Evolutionary conservation across 106 monocot genomes (phyloP), one percentile per base, ranked within the genome.

Genomic region (Dendrobium officinale): DNA sequence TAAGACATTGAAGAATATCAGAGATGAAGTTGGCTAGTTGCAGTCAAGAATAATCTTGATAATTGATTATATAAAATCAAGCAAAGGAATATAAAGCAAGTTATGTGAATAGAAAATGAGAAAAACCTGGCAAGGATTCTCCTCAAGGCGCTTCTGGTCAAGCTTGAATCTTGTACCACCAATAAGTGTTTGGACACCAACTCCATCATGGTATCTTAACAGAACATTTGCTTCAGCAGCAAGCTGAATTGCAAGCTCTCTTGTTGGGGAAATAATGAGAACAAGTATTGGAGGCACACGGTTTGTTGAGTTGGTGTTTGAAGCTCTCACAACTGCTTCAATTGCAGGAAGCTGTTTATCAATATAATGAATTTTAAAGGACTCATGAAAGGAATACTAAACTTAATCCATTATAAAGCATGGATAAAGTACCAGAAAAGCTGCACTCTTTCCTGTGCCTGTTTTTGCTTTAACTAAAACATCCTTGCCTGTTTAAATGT

Each of bases 101-200:
- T 47, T 8, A 77, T 7, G 42, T 64, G 13, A n/a, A 56, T 9
- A 61, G 6, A 54, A 33, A 64, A 54, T 24, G 55, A 81, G 37
- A 56, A 42, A 83, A 83, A 99, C 98, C 98, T 99, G 98, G 55
- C 91, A 91, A 75, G 98, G 98, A 84, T 88, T 81, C 80, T 89
- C 88, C 79, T 99, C 95, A 41, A 99, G 84, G 19, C 85, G 92
- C 80, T 88, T 91, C 84, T 91, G 98, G 73, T 99, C 98, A 81
- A 95, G 81, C 82, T 99, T 99, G 77, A 99, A 99, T 33, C 95
- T 88, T 79, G 95, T 99, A 16, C 98, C 98, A 37, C 98, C 98
- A 83, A 88, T 85, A 77, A 99, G 84, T 22, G 95, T 91, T 80
- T 95, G 98, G 24, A 95, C 88, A 56, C 87, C 92, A 81, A 93